These are phyloP conservation scores for Fusarium domesticum DNA, from an alignment of 2,329 filamentous ascomycete genomes.

Conservation along the genomic window DNA sequence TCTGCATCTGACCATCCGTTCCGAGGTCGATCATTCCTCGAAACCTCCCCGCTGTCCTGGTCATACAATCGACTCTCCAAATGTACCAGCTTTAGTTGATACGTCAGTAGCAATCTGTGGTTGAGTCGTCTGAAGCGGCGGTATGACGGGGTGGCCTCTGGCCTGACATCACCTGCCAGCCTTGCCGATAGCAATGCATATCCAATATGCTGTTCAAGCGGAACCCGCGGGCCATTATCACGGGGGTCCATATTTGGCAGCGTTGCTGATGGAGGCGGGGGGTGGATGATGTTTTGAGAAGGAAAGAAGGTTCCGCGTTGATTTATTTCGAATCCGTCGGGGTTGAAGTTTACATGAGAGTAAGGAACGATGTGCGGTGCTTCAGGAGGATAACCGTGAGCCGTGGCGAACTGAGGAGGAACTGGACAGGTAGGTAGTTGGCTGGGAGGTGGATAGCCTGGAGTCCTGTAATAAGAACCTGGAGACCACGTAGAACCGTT, in stretches of 20 bases:
- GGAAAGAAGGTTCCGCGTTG: background rate
- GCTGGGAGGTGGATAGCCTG: background rate
- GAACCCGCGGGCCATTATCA: constrained; percentile 29
- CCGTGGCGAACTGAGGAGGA: background rate
- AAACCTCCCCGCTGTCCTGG: background rate
- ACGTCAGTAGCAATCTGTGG: constrained; percentile 74
- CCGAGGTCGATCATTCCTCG: constrained; percentile 63
- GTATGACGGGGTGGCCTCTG: constrained; percentile 62
- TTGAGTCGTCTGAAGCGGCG: constrained; percentile 79
- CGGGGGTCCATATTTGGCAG: background rate
- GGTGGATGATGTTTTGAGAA: background rate
- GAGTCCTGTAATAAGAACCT: background rate
- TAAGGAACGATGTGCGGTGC: background rate
- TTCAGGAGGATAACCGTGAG: background rate
- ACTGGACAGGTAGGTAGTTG: background rate
- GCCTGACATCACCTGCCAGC: constrained; percentile 36
- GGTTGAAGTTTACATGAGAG: background rate
- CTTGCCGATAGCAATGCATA: constrained; percentile 62
- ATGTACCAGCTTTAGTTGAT: constrained; percentile 81
- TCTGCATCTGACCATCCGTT: constrained; percentile 40
- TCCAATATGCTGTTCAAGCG: constrained; percentile 45
- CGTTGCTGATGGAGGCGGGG: background rate
- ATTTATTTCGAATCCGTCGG: background rate
- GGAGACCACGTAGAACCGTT: background rate
- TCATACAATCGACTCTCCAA: constrained; percentile 68